phyloP scores from a whole-genome alignment of 805 yeast species.

The Torulaspora gathmanii region DNA sequence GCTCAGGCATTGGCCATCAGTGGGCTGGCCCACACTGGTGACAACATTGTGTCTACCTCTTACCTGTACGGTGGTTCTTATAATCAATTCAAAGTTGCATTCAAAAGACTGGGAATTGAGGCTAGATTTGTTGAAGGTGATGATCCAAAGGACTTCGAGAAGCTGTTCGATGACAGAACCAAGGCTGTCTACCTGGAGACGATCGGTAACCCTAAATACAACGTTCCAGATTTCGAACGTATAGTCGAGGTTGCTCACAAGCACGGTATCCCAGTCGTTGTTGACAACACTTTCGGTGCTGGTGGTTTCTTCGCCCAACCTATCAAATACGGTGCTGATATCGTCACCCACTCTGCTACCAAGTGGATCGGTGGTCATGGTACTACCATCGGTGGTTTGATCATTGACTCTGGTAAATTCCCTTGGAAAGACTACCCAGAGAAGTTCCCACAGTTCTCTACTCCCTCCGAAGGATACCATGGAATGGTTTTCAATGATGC shows the following conservation, averaged over 20 bases:
- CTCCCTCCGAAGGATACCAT: slow-evolving; percentile 92
- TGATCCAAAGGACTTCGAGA: slow-evolving; percentile 62
- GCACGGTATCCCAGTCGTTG: slow-evolving; percentile 84
- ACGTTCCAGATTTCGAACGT: slow-evolving; percentile 84
- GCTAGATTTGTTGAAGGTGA: slow-evolving; percentile 84
- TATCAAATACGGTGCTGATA: slow-evolving; percentile 83
- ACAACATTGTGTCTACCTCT: slow-evolving; percentile 82
- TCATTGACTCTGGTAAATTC: slow-evolving; percentile 88
- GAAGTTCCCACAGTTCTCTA: slow-evolving; percentile 84
- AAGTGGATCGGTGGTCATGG: slow-evolving; percentile 99
- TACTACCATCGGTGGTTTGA: slow-evolving; percentile 86
- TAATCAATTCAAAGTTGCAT: slow-evolving; percentile 89
- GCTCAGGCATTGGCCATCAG: slow-evolving; percentile 85
- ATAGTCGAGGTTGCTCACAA: slow-evolving; percentile 74
- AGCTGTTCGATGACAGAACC: slow-evolving; percentile 74
- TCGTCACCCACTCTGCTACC: slow-evolving; percentile 90
- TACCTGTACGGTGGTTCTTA: slow-evolving; percentile 93
- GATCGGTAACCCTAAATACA: slow-evolving; percentile 89
- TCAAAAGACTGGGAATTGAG: slow-evolving; percentile 84
- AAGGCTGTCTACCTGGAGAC: slow-evolving; percentile 87
- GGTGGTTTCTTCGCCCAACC: slow-evolving; percentile 88
- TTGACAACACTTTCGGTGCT: slow-evolving; percentile 95
- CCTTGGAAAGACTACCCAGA: slow-evolving; percentile 84
- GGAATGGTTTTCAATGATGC: slow-evolving; percentile 80
- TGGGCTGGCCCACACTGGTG: slow-evolving; percentile 82